phyloP scores from a whole-genome alignment of 352 stramenopile genomes.

The Phytophthora meadii region DNA sequence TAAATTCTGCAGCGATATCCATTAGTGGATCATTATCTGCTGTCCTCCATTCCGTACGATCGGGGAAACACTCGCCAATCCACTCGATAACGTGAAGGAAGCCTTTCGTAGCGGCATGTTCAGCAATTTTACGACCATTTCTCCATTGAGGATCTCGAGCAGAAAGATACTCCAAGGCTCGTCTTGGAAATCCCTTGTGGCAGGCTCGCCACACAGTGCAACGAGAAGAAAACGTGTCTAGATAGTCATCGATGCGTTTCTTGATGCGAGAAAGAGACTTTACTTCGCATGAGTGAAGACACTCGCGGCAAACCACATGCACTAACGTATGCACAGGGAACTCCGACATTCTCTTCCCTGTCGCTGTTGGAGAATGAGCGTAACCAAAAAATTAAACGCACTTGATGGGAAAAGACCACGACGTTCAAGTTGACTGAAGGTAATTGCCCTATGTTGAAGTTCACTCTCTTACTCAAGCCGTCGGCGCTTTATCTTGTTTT shows the following conservation, averaged over 20 bases:
- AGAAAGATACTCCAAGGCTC: conserved; percentile 17
- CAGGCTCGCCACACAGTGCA: conserved; percentile 15
- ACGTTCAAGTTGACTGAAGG: not conserved
- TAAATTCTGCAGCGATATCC: conserved; percentile 27
- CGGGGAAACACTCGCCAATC: conserved; percentile 16
- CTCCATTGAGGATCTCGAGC: conserved; percentile 25
- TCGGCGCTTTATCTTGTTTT: conserved; percentile 27
- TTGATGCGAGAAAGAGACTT: not conserved
- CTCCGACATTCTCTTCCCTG: not conserved
- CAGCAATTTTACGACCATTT: conserved; percentile 13
- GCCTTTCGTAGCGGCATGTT: conserved; percentile 8
- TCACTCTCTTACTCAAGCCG: conserved; percentile 13
- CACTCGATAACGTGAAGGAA: conserved; percentile 24
- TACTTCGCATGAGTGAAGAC: not conserved
- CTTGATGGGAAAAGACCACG: conserved; percentile 17
- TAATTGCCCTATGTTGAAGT: not conserved
- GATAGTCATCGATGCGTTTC: conserved; percentile 4
- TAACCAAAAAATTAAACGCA: not conserved
- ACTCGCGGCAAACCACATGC: conserved; percentile 19
- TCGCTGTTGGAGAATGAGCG: conserved; percentile 5
- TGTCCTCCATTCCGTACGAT: conserved; percentile 18
- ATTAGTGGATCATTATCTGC: conserved; percentile 11
- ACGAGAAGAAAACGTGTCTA: conserved; percentile 21
- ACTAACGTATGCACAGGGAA: conserved; percentile 16
- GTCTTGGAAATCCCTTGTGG: conserved; percentile 1